phyloP scores from a whole-genome alignment of 345 rosid species.

The Hibiscus syriacus region DNA sequence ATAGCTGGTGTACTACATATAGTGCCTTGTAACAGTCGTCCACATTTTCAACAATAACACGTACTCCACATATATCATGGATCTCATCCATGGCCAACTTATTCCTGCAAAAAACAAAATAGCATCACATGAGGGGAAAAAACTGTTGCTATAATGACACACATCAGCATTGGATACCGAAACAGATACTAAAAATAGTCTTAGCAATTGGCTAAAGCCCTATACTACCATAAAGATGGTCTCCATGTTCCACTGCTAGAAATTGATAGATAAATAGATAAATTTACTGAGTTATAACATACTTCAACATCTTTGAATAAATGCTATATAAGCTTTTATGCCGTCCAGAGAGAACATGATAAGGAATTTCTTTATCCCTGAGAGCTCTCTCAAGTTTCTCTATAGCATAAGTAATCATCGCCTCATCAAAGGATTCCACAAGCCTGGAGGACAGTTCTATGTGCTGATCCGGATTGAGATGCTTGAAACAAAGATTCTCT shows the following conservation, averaged over 20 bases:
- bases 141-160: neutral
- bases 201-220: neutral
- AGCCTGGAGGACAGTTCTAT: conserved; percentile 59
- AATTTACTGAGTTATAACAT: conserved; percentile 19
- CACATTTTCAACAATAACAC: conserved; percentile 72
- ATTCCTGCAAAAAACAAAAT: conserved; percentile 46
- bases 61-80: conserved; percentile 88
- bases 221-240: neutral
- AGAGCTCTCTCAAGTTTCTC: conserved; percentile 68
- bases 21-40: conserved; percentile 75
- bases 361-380: conserved; percentile 47
- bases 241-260: neutral
- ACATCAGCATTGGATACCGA: neutral
- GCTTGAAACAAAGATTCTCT: conserved; percentile 82
- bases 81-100: conserved; percentile 16
- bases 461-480: conserved; percentile 74
- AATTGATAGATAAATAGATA: neutral
- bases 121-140: neutral
- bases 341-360: conserved; percentile 60
- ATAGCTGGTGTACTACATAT: conserved; percentile 56
- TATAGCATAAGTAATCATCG: conserved; percentile 55
- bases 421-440: conserved; percentile 65
- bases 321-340: conserved; percentile 95
- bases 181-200: neutral
- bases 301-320: conserved; percentile 85